phyloP scores from a whole-genome alignment of 2,329 filamentous ascomycete genomes.

The Fusarium udum region DNA sequence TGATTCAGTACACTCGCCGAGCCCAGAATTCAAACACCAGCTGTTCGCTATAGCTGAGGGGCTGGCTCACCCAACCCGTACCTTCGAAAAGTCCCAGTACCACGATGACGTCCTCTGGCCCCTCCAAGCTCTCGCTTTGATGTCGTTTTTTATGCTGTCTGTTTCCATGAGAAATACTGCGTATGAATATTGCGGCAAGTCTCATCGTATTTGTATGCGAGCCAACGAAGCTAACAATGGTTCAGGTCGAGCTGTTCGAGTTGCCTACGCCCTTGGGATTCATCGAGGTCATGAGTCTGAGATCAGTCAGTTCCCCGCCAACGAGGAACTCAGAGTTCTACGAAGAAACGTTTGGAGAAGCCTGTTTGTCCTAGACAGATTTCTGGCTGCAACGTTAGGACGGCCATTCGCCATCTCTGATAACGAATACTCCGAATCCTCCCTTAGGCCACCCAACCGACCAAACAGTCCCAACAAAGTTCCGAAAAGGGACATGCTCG shows the following conservation, averaged over 20 bases:
- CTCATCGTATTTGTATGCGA: neutral
- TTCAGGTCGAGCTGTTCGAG: conserved; percentile 69
- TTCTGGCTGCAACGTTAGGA: conserved; percentile 70
- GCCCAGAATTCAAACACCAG: conserved; percentile 65
- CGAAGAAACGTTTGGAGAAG: conserved; percentile 71
- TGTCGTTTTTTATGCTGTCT: conserved; percentile 71
- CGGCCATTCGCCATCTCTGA: conserved; percentile 70
- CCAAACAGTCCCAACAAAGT: conserved; percentile 20
- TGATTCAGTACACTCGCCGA: conserved; percentile 58
- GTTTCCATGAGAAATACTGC: conserved; percentile 71
- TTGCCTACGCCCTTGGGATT: conserved; percentile 69
- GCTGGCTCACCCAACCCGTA: conserved; percentile 51
- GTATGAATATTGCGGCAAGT: conserved; percentile 67
- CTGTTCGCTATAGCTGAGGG: conserved; percentile 70
- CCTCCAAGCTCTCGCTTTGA: conserved; percentile 69
- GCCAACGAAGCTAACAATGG: conserved; percentile 9
- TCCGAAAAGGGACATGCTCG: conserved; percentile 50
- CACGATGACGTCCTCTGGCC: conserved; percentile 73
- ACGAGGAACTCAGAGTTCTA: conserved; percentile 54
- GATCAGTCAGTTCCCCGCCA: conserved; percentile 56
- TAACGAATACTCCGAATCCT: conserved; percentile 66
- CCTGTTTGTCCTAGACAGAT: conserved; percentile 71
- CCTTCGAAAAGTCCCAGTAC: neutral
- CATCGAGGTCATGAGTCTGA: conserved; percentile 67
- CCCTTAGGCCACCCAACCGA: conserved; percentile 49